A percentile compares a stretch with the other conserved stretches of the same genome.
These are phyloP conservation scores for Rosa persica DNA, from an alignment of 306 rosid species.

Conservation along the genomic window DNA sequence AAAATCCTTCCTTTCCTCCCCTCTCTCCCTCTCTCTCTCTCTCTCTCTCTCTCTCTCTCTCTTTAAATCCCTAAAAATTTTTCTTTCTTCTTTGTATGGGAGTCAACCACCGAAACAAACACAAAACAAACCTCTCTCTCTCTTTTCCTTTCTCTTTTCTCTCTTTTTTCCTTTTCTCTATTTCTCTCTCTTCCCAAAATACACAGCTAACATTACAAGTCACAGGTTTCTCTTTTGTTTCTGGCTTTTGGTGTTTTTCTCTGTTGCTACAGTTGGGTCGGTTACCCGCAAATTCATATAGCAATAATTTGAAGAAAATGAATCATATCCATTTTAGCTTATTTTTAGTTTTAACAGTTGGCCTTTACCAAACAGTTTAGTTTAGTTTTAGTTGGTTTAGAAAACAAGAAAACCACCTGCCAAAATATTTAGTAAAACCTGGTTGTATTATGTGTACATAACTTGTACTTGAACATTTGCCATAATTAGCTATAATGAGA, in stretches of 20 bases:
- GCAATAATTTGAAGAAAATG: neutral
- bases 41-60: neutral
- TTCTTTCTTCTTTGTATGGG: conserved; percentile 1
- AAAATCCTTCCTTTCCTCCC: conserved; percentile 1
- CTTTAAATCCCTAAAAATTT: neutral
- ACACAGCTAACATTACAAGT: neutral
- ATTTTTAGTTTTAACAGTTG: conserved; percentile 4
- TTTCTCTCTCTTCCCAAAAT: conserved; percentile 1
- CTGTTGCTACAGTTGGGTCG: neutral
- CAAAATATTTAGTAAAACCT: too few relatives aligned
- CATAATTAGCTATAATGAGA: too few relatives aligned
- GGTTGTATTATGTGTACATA: too few relatives aligned
- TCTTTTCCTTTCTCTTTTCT: neutral
- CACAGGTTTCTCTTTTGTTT: neutral
- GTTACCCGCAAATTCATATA: neutral
- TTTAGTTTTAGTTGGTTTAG: too few relatives aligned
- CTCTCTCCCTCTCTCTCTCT: neutral
- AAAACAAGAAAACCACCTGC: too few relatives aligned
- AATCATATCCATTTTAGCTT: neutral
- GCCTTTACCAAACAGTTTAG: neutral
- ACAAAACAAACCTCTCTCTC: too few relatives aligned
- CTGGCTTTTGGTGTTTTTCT: neutral
- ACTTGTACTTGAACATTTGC: too few relatives aligned
- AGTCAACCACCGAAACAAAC: conserved; percentile 32
- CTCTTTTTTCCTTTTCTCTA: too few relatives aligned